phyloP scores from a whole-genome alignment of 2,329 filamentous ascomycete genomes.

The Leptographium flavum region DNA sequence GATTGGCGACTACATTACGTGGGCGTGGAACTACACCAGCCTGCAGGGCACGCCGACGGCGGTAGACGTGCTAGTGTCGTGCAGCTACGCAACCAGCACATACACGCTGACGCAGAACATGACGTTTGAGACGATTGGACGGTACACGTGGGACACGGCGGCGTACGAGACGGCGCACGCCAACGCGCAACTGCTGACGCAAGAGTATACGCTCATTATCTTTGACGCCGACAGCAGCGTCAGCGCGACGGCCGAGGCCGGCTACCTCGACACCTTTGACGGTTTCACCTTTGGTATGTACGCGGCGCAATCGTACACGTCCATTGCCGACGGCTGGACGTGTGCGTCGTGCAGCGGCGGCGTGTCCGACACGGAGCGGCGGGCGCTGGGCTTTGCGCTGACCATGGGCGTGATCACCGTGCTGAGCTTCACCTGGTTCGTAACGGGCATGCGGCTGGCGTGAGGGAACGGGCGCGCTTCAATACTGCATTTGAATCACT shows the following conservation, averaged over 20 bases:
- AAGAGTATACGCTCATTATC: constrained; percentile 47
- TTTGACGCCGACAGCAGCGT: constrained; percentile 40
- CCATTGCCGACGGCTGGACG: constrained; percentile 32
- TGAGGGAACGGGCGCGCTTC: not conserved
- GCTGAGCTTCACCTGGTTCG: constrained; percentile 50
- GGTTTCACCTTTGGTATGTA: constrained; percentile 46
- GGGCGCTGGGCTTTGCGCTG: constrained; percentile 34
- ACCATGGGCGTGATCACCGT: constrained; percentile 42
- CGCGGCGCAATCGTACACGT: constrained; percentile 32
- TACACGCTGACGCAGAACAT: constrained; percentile 52
- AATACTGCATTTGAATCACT: not conserved
- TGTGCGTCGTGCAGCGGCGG: constrained; percentile 45
- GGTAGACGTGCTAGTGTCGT: constrained; percentile 44
- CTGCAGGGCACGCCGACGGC: constrained; percentile 43
- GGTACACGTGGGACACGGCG: constrained; percentile 45
- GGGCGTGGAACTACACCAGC: constrained; percentile 52
- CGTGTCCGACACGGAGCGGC: constrained; percentile 28
- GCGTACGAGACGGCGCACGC: constrained; percentile 31
- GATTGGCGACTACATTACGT: constrained; percentile 45
- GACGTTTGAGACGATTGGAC: constrained; percentile 35
- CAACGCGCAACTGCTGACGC: constrained; percentile 32
- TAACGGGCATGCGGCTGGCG: constrained; percentile 28
- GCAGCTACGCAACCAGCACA: constrained; percentile 33
- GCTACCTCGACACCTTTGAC: constrained; percentile 35
- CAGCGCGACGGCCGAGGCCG: constrained; percentile 35